Base-by-base conservation (phyloP, 257 asterid species). In the Capsicum baccatum region DNA sequence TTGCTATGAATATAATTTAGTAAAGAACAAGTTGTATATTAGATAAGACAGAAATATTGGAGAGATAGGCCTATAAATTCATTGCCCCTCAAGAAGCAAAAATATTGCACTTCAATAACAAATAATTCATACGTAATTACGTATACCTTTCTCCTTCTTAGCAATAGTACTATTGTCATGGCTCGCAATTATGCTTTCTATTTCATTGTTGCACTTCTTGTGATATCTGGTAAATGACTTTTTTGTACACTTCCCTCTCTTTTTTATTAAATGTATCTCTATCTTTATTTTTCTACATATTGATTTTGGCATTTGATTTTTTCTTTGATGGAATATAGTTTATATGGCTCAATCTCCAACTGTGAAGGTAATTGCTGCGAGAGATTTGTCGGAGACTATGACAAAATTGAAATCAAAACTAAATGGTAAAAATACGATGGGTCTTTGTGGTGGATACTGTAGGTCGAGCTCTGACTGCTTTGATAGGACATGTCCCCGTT, bases 371-470 rank as follows among this genome's bases (percentile, higher is more conserved):
- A 14, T 70, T 42, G 79, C 16, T 16, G 33, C 42, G 79, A 70
- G 79, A 17, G 56, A 70, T 56, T 17, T 70, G 0, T 26, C 55
- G 48, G 48, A 39, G 44, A 39, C 44, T 39, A 39, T 39, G 44
- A 39, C 48, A 10, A 56, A 42, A 42, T 35, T 70, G 8, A 9
- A 70, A 70, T 70, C 79, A 70, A 70, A 70, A 70, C 56, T 39
- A 70, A 17, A 4, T 42, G 55, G 55, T 2, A 6, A 70, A 21
- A 63, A 39, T 2, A 16, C 17, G 35, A 6, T 9, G 33, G 11
- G 37, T 71, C 57, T 15, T 71, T 71, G 57, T 14, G 79, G 79
- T n/a, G 79, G 57, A 17, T 71, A 17, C 3, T 71, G 79, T 21
- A 15, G 56, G 3, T 0, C 3, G 9, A 44, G 0, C 15, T 17